Base-by-base conservation (phyloP, 768 basidiomycete genomes). In the Lentinula detonsa region DNA sequence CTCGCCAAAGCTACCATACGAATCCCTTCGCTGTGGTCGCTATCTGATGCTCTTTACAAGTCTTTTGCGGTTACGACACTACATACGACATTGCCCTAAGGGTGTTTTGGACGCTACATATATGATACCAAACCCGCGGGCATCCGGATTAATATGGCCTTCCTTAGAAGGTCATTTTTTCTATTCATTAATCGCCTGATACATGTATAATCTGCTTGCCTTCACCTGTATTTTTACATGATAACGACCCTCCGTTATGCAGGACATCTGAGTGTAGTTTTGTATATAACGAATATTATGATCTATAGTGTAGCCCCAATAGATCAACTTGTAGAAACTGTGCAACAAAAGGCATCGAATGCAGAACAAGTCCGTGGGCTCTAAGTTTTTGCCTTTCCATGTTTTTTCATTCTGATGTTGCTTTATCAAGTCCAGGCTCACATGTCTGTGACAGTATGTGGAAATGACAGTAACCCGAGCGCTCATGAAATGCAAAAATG, bases 21-120 rank as follows among this genome's bases (percentile, higher is more conserved):
- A 85, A 86, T 70, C 84, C 85, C 2, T 85, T 85, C 39, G 61
- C 68, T 51, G 71, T 53, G 39, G 57, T 69, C 9, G 69, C 69
- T 21, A 58, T 72, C 11, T 72, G 62, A 16, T 56, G 9, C 5
- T 31, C 13, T 43, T 5, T 56, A 31, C 55, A 23, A 28, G 16
- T 21, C n/a, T n/a, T 28, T 28, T 3, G 28, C 28, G 28, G 28
- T 28, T 28, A 28, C 28, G 28, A 4, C 28, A 28, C 28, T 37
- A 31, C 11, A 40, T 39, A 42, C 21, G 39, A 54, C 37, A 18
- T 39, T n/a, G 50, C 21, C 5, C 37, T 33, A n/a, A 35, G 53
- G 23, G 53, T n/a, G 37, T 6, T 45, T 45, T 57, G 42, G 42
- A 43, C 45, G 15, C 23, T 46, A 34, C 35, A 40, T 56, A 34